phyloP scores from a whole-genome alignment of 2,329 filamentous ascomycete species.

The Epichloe hybrida region DNA sequence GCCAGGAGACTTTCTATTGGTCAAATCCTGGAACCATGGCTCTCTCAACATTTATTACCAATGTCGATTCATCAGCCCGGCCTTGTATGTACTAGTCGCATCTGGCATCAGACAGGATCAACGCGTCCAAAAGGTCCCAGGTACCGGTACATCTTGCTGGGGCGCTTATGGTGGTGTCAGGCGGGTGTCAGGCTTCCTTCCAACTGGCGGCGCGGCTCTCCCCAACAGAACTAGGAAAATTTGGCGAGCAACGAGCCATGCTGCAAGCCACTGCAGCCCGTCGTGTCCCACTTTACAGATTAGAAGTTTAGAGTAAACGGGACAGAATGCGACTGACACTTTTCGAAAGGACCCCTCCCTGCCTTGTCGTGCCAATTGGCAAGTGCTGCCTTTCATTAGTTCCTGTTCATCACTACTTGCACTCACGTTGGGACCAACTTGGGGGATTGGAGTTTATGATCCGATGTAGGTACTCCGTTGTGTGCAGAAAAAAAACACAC shows the following conservation, averaged over 20 bases:
- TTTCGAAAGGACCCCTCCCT: background rate
- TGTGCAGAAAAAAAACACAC: no score
- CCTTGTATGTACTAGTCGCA: background rate
- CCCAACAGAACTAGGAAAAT: conserved; percentile 30
- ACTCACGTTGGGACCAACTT: no score
- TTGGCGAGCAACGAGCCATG: conserved; percentile 9
- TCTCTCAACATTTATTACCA: background rate
- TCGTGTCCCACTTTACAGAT: background rate
- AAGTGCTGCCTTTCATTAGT: no score
- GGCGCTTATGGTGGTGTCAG: no score
- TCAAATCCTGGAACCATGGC: background rate
- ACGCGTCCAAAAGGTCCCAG: no score
- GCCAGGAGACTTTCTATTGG: background rate
- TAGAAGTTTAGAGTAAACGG: background rate
- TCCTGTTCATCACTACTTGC: no score
- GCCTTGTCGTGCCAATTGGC: no score
- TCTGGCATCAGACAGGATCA: background rate
- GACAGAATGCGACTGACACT: background rate
- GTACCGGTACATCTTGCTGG: background rate
- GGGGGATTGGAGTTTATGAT: no score
- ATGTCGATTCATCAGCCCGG: no score
- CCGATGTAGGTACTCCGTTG: no score
- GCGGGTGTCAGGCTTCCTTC: background rate
- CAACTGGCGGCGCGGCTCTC: conserved; percentile 14
- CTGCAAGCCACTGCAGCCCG: conserved; percentile 2